phyloP scores from a whole-genome alignment of 352 stramenopile genomes.

The Globisporangium irregulare region DNA sequence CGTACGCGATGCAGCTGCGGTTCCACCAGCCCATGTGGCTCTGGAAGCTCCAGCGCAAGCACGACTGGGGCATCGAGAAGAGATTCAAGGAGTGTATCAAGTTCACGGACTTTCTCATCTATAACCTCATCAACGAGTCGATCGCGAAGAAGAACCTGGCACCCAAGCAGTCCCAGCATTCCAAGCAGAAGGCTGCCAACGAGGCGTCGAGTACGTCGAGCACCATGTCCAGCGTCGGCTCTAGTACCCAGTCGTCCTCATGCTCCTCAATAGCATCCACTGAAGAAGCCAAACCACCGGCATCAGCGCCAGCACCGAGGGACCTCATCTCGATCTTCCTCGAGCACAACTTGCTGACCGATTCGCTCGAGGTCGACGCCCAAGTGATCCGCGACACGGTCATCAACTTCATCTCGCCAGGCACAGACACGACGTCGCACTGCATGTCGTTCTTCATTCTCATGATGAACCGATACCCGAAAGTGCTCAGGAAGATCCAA shows the following conservation, averaged over 20 bases:
- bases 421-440: conserved; percentile 46
- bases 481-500: conserved; percentile 33
- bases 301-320: not conserved
- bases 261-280: not conserved
- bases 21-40: conserved; percentile 29
- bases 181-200: not conserved
- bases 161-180: conserved; percentile 12
- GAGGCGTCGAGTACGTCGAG: not conserved
- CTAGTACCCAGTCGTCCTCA: not conserved
- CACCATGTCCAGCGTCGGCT: not conserved
- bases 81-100: conserved; percentile 24
- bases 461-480: conserved; percentile 37
- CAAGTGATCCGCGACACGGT: conserved; percentile 44
- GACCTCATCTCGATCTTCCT: conserved; percentile 19
- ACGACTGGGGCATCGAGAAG: conserved; percentile 29
- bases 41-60: conserved; percentile 40
- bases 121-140: conserved; percentile 34
- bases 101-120: conserved; percentile 24
- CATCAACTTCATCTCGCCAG: conserved; percentile 57
- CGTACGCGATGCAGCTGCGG: conserved; percentile 18
- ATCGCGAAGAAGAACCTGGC: conserved; percentile 22
- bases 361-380: conserved; percentile 3
- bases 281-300: not conserved
- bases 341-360: conserved; percentile 9
- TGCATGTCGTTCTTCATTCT: conserved; percentile 46